phyloP scores from a whole-genome alignment of 768 basidiomycete species.

The Dacryopinax spathularia region DNA sequence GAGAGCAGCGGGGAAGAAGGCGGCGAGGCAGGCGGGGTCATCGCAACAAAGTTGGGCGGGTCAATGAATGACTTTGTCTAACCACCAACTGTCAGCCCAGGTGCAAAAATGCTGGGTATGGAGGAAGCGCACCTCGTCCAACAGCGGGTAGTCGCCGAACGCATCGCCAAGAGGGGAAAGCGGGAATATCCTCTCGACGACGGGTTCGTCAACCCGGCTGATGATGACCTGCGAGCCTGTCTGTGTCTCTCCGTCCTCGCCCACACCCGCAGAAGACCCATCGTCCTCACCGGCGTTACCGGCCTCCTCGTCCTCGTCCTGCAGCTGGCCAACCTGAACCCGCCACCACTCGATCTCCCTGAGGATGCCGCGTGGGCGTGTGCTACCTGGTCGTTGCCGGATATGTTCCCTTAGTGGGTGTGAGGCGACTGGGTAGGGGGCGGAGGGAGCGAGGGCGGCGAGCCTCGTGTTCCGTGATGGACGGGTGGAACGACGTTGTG shows the following conservation, averaged over 20 bases:
- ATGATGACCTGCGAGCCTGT: slow-evolving; percentile 30
- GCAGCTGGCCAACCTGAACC: slow-evolving; percentile 56
- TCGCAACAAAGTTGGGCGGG: neutral
- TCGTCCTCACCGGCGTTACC: slow-evolving; percentile 1
- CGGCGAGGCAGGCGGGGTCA: neutral
- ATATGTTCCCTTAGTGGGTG: slow-evolving; percentile 24
- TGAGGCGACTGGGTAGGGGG: slow-evolving; percentile 42
- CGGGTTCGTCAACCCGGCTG: slow-evolving; percentile 16
- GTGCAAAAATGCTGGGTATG: no score
- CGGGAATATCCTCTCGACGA: slow-evolving; percentile 23
- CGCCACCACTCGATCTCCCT: slow-evolving; percentile 85
- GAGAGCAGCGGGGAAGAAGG: neutral
- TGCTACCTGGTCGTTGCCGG: slow-evolving; percentile 22
- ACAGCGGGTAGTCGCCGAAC: slow-evolving; percentile 27
- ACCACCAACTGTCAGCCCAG: no score
- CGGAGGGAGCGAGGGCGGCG: slow-evolving; percentile 47
- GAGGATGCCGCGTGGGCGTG: slow-evolving; percentile 35
- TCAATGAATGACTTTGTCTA: neutral
- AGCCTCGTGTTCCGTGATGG: slow-evolving; percentile 60
- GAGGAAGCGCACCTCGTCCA: slow-evolving; percentile 15
- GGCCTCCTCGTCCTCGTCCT: neutral
- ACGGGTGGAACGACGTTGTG: slow-evolving; percentile 49
- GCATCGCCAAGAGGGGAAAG: slow-evolving; percentile 13
- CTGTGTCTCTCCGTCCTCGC: slow-evolving; percentile 18
- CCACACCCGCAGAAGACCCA: slow-evolving; percentile 20